Conservation (phyloP, 352 stramenopile genomes). For the Phytophthora brassicae region DNA sequence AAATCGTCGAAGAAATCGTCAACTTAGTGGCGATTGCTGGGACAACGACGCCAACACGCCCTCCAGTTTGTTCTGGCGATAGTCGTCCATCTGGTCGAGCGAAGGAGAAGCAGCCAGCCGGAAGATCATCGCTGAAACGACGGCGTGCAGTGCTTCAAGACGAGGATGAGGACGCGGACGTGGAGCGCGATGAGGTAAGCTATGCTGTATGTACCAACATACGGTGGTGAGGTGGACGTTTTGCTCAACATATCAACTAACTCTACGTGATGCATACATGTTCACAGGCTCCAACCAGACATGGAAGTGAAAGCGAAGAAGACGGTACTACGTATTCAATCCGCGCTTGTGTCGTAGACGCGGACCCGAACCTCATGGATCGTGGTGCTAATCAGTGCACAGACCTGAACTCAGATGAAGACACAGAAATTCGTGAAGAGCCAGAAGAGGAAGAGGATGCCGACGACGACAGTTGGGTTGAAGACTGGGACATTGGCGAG, state of each 20-base stretch:
- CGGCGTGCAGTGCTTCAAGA: constrained; percentile 2
- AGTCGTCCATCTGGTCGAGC: too few relatives aligned
- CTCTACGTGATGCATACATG: not conserved
- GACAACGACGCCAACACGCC: too few relatives aligned
- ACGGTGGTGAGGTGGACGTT: not conserved
- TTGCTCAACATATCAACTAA: not conserved
- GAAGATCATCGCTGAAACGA: not conserved
- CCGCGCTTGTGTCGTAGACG: not conserved
- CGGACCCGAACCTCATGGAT: constrained; percentile 6
- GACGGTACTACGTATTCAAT: not conserved
- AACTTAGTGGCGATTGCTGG: too few relatives aligned
- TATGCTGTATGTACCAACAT: not conserved
- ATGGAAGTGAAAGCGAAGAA: not conserved
- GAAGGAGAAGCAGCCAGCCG: too few relatives aligned
- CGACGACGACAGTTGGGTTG: not conserved
- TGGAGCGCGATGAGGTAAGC: not conserved
- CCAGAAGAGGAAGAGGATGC: constrained; percentile 6
- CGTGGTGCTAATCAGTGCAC: not conserved
- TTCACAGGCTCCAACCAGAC: not conserved
- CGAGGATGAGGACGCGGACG: not conserved
- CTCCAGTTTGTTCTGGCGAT: too few relatives aligned
- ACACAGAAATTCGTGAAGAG: not conserved
- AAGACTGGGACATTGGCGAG: constrained; percentile 1
- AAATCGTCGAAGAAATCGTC: too few relatives aligned
- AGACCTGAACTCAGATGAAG: constrained; percentile 8